Base-by-base conservation (phyloP, 352 stramenopile species). In the Thraustotheca clavata region DNA sequence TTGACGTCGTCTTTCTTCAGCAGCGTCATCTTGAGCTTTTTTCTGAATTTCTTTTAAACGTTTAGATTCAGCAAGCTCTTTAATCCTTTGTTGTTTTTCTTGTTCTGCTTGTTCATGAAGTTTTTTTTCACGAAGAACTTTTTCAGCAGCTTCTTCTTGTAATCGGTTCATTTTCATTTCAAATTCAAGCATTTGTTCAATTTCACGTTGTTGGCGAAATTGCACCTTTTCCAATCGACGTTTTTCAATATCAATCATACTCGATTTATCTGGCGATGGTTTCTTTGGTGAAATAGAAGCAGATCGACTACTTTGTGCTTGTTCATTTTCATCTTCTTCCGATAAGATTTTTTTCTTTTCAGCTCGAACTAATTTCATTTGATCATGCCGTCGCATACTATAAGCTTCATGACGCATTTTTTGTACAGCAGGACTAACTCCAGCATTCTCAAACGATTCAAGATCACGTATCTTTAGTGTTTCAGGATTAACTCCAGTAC, bases 331-430 rank as follows among this genome's bases (percentile, higher is more conserved):
- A 39, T 89, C 80, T 29, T 81, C 73, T 0, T 71, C 69, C 9
- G 72, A 73, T 0, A 89, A 4, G n/a, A 95, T 59, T 31, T 78
- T 80, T 48, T 84, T 87, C 55, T 94, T 91, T 65, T 96, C 87
- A 5, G 60, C 49, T 11, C 89, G 82, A 24, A 93, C 71, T 2
- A 87, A 72, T 18, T 91, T 88, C 88, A 97, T 97, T 69, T 96
- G 83, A 54, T 97, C 89, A 59, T 96, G 87, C 0, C 90, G 77
- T 1, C 89, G 75, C 68, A 95, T 78, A n/a, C 82, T 96, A 65
- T 97, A 97, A 5, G 87, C 86, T 50, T 97, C 90, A 62, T 97
- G 88, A 9, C 90, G 83, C 86, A 97, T 91, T 9, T 87, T 73
- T 69, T 97, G 90, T 16, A 96, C 86, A 7, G 90, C 85, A 1